Conservation (phyloP, 2,329 filamentous ascomycete species). For the Rhynchosporium graminicola region DNA sequence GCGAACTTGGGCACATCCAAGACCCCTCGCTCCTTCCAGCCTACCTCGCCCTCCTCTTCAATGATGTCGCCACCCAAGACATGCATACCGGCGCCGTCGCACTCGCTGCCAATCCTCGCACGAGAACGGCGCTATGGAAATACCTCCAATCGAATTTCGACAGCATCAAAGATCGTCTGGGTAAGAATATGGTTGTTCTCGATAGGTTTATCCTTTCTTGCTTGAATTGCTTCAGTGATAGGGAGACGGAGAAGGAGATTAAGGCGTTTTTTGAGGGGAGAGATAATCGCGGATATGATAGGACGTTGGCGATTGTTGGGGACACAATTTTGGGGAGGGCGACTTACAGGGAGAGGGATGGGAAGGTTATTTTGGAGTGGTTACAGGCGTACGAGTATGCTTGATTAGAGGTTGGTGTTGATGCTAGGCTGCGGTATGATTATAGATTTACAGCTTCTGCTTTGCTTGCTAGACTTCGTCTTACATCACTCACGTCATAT, state of each 20-base stretch:
- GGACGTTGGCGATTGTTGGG: conserved; percentile 79
- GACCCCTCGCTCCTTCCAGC: conserved; percentile 63
- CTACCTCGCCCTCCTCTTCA: conserved; percentile 75
- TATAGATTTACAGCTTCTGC: neutral
- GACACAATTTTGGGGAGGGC: conserved; percentile 85
- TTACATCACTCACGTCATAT: neutral
- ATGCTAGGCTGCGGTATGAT: too few relatives aligned
- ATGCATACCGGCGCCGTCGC: conserved; percentile 78
- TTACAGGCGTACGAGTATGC: conserved; percentile 62
- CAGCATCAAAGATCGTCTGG: conserved; percentile 68
- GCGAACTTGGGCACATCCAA: conserved; percentile 73
- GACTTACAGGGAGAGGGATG: conserved; percentile 78
- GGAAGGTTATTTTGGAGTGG: conserved; percentile 75
- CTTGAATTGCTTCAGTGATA: conserved; percentile 76
- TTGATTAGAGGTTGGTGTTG: conserved; percentile 6
- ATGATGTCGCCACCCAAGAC: conserved; percentile 82
- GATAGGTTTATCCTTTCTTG: conserved; percentile 84
- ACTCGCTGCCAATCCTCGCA: conserved; percentile 71
- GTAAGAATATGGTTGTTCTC: conserved; percentile 79
- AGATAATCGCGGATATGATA: conserved; percentile 83
- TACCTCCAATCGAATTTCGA: conserved; percentile 86
- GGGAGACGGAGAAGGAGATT: conserved; percentile 72
- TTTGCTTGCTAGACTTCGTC: neutral
- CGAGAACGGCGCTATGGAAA: conserved; percentile 76
- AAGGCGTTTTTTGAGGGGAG: conserved; percentile 81